phyloP scores from a whole-genome alignment of 2,329 filamentous ascomycete species.

The Monosporascus sp. region DNA sequence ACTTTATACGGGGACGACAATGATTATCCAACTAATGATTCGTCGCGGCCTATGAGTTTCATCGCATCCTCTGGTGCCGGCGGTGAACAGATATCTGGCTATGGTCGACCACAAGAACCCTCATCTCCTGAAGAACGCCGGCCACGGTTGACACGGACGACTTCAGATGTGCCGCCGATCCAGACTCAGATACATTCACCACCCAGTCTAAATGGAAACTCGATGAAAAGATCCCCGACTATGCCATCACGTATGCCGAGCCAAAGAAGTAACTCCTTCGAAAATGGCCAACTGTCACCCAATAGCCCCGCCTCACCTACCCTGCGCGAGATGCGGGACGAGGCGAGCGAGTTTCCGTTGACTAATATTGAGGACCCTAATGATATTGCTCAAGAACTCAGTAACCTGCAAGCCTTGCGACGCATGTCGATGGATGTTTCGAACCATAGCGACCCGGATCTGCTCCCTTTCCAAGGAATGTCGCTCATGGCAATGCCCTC shows the following conservation, averaged over 20 bases:
- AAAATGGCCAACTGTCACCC: slow-evolving; percentile 28
- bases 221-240: slow-evolving; percentile 39
- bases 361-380: slow-evolving; percentile 87
- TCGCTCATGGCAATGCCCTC: slow-evolving; percentile 65
- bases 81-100: slow-evolving; percentile 43
- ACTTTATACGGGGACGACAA: slow-evolving; percentile 81
- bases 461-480: slow-evolving; percentile 65
- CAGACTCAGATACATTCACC: slow-evolving; percentile 11
- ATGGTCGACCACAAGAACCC: slow-evolving; percentile 18
- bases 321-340: slow-evolving; percentile 50
- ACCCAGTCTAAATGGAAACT: slow-evolving; percentile 25
- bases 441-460: slow-evolving; percentile 66
- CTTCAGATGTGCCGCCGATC: slow-evolving; percentile 37
- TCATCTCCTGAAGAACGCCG: slow-evolving; percentile 34
- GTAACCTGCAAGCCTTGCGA: slow-evolving; percentile 83
- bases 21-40: slow-evolving; percentile 41
- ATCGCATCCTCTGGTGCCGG: slow-evolving; percentile 50
- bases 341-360: slow-evolving; percentile 73
- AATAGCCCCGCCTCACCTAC: slow-evolving; percentile 44
- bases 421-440: slow-evolving; percentile 92
- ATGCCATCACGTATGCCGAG: slow-evolving; percentile 33
- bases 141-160: slow-evolving; percentile 38
- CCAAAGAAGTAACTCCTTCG: slow-evolving; percentile 37
- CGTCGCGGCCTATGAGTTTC: slow-evolving; percentile 67
- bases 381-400: slow-evolving; percentile 86